Percentiles rank a stretch among this genome's conserved stretches.
Conservation (phyloP, 257 asterid species). For the Solanum bulbocastanum region DNA sequence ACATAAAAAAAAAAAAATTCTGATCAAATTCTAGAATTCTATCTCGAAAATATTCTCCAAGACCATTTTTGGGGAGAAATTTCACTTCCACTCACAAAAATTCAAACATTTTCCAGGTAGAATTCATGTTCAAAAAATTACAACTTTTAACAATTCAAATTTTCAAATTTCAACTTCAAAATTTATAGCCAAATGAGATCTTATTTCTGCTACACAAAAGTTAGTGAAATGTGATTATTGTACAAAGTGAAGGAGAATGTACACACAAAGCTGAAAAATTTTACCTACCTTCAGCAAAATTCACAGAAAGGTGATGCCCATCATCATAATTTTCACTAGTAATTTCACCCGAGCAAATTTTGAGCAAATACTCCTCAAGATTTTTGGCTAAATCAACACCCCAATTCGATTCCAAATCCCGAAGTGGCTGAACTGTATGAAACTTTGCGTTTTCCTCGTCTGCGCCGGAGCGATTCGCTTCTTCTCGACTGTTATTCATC, state of each 20-base stretch:
- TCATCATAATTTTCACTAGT: slow-evolving; percentile 29
- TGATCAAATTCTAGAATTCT: background rate
- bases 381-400: slow-evolving; percentile 76
- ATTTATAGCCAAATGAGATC: background rate
- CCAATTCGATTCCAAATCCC: slow-evolving; percentile 91
- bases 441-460: slow-evolving; percentile 21
- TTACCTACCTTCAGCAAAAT: slow-evolving; percentile 76
- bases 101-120: background rate
- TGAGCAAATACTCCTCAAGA: slow-evolving; percentile 73
- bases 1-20: background rate
- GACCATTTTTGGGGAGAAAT: background rate
- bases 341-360: slow-evolving; percentile 82
- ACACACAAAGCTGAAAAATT: background rate
- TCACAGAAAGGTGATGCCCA: slow-evolving; percentile 31
- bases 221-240: background rate
- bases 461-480: background rate
- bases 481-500: background rate
- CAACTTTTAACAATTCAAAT: background rate
- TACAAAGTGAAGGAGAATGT: background rate
- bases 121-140: background rate
- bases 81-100: background rate
- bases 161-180: background rate
- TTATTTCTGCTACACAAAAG: background rate
- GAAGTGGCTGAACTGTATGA: slow-evolving; percentile 59
- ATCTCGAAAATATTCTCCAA: background rate